Evolutionary conservation across 805 yeast species (phyloP), one percentile per base, ranked within the genome.

Genomic region (Lachancea waltii): DNA sequence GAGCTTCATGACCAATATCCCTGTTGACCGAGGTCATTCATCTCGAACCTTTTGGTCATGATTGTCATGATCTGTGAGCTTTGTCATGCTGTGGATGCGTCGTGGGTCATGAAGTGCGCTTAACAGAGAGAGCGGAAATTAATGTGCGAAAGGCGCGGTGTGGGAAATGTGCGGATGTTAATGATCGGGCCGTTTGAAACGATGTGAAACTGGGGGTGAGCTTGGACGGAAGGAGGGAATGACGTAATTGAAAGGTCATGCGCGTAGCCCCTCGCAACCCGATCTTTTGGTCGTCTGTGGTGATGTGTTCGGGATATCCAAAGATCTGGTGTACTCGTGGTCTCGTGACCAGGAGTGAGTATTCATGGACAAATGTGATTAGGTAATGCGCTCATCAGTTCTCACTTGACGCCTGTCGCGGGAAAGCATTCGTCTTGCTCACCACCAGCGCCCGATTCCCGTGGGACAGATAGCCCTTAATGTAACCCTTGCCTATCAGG

Each of bases 381-480:
- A n/a, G n/a, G n/a, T n/a, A n/a, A n/a, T n/a, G n/a, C n/a, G n/a
- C n/a, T n/a, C n/a, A n/a, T n/a, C n/a, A n/a, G n/a, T n/a, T n/a
- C n/a, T 14, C 13, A 6, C 20, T 15, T 13, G 32, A 7, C 17
- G 22, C 60, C 27, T 56, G 59, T 22, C 47, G 51, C 2, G 92
- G 94, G 55, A 86, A 86, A 2, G 95, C 79, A 18, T 75, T 75
- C 13, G 67, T 73, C 57, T 81, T 85, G 55, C 92, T 79, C 39
- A 86, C 60, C 7, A 87, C 95, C 14, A 85, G 65, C 35, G 84
- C 81, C 28, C 75, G 65, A 51, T 83, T 78, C 3, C 79, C 72
- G 53, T 85, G 92, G 4, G 95, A 82, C 11, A 87, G 58, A 57
- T 87, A 87, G 0, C 95, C 96, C 58, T 82, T 85, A 33, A 86